A percentile compares a stretch with the other conserved stretches of the same genome.
Conservation (phyloP, 1,284 basidiomycete genomes). For the Austroboletus novae-zelandiae region DNA sequence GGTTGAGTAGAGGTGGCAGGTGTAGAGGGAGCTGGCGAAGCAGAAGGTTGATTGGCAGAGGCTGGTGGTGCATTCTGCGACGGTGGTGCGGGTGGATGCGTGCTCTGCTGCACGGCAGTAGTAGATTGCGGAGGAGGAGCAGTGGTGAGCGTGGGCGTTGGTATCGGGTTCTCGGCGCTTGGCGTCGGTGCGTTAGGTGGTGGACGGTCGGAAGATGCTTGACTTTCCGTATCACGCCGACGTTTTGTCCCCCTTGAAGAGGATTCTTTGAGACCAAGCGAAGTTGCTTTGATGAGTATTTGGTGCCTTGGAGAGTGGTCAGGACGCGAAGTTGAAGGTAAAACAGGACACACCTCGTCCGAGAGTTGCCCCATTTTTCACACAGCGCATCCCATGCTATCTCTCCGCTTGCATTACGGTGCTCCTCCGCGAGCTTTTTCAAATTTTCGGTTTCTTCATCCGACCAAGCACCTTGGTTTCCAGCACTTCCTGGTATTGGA, state of each 20-base stretch:
- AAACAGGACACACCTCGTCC: conserved; percentile 52
- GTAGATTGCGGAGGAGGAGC: conserved; percentile 21
- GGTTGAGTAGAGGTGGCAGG: conserved; percentile 33
- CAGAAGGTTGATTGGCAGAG: conserved; percentile 22
- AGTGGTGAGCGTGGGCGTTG: conserved; percentile 19
- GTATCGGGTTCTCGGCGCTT: conserved; percentile 21
- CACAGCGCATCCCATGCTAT: conserved; percentile 77
- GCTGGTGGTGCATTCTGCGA: conserved; percentile 20
- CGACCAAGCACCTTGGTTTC: conserved; percentile 70
- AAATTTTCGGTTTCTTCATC: conserved; percentile 70
- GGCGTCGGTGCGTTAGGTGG: conserved; percentile 25
- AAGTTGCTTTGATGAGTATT: conserved; percentile 73
- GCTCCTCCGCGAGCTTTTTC: conserved; percentile 64
- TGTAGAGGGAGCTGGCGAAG: conserved; percentile 30
- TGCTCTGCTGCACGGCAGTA: conserved; percentile 22
- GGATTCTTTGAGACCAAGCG: conserved; percentile 71
- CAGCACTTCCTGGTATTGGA: conserved; percentile 37
- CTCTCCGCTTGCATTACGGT: conserved; percentile 48
- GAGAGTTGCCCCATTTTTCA: conserved; percentile 64
- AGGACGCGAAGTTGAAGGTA: conserved; percentile 7
- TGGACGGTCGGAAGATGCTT: conserved; percentile 30
- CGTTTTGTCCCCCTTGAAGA: conserved; percentile 64
- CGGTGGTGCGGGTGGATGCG: conserved; percentile 21
- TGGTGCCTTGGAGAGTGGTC: conserved; percentile 53
- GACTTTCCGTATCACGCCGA: conserved; percentile 47